These are phyloP conservation scores for Pseudogymnoascus sp. DNA, from an alignment of 2,329 filamentous ascomycete genomes.

Conservation along the genomic window DNA sequence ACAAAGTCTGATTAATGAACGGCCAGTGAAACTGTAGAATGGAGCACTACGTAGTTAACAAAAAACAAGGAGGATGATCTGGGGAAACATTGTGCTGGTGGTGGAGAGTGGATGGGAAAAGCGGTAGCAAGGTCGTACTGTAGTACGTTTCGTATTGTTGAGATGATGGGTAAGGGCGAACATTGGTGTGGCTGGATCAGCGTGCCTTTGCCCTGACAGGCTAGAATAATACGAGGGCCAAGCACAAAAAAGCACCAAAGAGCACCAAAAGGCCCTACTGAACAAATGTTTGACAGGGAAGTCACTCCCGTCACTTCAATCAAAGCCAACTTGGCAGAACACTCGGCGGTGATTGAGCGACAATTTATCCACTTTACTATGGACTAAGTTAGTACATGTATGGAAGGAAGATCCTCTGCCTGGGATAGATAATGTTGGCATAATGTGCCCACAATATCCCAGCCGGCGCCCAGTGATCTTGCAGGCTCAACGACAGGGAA, in stretches of 20 bases:
- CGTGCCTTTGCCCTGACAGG: background rate
- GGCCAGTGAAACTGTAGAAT: background rate
- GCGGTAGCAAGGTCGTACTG: background rate
- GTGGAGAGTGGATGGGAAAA: background rate
- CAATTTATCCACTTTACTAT: background rate
- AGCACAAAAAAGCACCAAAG: background rate
- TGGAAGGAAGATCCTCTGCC: background rate
- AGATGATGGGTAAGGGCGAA: background rate
- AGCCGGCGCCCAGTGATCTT: background rate
- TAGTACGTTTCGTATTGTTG: background rate
- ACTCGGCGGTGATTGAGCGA: background rate
- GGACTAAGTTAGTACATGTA: no score
- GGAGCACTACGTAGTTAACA: conserved; percentile 1
- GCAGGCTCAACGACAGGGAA: background rate
- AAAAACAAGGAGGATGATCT: conserved; percentile 1
- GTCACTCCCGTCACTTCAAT: background rate
- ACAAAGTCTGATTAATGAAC: background rate
- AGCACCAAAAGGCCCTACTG: background rate
- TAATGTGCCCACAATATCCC: background rate
- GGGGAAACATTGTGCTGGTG: background rate
- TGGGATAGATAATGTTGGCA: background rate
- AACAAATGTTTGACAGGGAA: background rate
- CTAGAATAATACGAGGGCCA: background rate
- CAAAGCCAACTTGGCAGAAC: background rate
- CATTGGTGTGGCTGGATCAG: background rate